These are phyloP conservation scores for Luzula sylvatica DNA, from an alignment of 176 grass and related monocot species.

Conservation along the genomic window DNA sequence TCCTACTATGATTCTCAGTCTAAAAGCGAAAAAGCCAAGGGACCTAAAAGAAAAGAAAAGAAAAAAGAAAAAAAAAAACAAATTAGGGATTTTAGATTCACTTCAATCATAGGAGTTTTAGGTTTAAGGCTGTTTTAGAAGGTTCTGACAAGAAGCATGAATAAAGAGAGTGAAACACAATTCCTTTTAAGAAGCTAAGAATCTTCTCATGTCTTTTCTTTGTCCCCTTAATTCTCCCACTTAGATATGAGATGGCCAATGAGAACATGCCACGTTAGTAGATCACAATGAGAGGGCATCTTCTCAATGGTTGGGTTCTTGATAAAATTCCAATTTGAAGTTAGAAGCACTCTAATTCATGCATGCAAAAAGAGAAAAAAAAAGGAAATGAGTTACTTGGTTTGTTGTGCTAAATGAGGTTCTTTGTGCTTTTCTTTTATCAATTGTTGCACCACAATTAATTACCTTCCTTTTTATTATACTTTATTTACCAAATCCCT, in stretches of 20 bases:
- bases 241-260: slow-evolving; percentile 22
- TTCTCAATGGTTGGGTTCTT: slow-evolving; percentile 10
- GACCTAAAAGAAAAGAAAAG: slow-evolving; percentile 14
- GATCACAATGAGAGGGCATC: too few relatives aligned
- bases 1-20: slow-evolving; percentile 10
- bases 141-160: slow-evolving; percentile 53
- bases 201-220: slow-evolving; percentile 44
- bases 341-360: slow-evolving; percentile 35
- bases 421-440: slow-evolving; percentile 36
- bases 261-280: slow-evolving; percentile 16
- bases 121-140: slow-evolving; percentile 58
- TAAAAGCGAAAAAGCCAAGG: slow-evolving; percentile 32
- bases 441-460: slow-evolving; percentile 19
- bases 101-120: slow-evolving; percentile 43
- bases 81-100: slow-evolving; percentile 35
- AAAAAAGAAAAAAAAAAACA: slow-evolving; percentile 16
- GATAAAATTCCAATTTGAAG: slow-evolving; percentile 35
- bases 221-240: slow-evolving; percentile 22
- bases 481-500: slow-evolving; percentile 23
- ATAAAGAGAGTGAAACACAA: slow-evolving; percentile 45
- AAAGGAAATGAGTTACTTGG: slow-evolving; percentile 28
- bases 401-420: slow-evolving; percentile 41
- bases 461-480: slow-evolving; percentile 4
- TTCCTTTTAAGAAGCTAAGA: slow-evolving; percentile 50
- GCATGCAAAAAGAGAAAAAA: slow-evolving; percentile 27